These are phyloP conservation scores for Stachybotrys chlorohalonatus DNA, from an alignment of 2,329 filamentous ascomycete species.

Conservation along the genomic window DNA sequence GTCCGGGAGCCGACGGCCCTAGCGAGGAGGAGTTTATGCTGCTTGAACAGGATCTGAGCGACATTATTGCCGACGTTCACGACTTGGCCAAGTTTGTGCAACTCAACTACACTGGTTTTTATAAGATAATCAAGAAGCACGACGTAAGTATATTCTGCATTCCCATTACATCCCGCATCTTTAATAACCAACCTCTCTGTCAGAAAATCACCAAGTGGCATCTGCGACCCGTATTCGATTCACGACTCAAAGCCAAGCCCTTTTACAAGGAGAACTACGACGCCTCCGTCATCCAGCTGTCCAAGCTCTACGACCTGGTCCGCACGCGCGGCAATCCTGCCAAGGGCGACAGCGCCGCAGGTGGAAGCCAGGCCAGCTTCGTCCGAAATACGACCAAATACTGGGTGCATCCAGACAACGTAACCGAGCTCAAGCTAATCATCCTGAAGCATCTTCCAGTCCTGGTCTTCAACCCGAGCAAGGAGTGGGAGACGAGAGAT, in stretches of 20 bases:
- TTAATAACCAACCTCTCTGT: not conserved
- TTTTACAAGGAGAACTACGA: slow-evolving; percentile 99
- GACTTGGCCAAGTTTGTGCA: slow-evolving; percentile 97
- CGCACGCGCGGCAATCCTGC: slow-evolving; percentile 86
- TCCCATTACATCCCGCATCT: not conserved
- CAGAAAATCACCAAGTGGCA: slow-evolving; percentile 94
- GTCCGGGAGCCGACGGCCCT: slow-evolving; percentile 48
- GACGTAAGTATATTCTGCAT: slow-evolving; percentile 51
- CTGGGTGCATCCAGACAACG: slow-evolving; percentile 98
- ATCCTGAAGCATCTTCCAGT: slow-evolving; percentile 96
- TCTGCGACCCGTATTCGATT: slow-evolving; percentile 90
- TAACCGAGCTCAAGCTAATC: slow-evolving; percentile 95
- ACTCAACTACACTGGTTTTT: slow-evolving; percentile 97
- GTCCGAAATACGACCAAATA: slow-evolving; percentile 97
- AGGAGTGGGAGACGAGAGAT: slow-evolving; percentile 87
- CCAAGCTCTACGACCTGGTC: slow-evolving; percentile 89
- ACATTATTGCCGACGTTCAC: slow-evolving; percentile 97
- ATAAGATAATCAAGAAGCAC: slow-evolving; percentile 99
- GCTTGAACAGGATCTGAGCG: slow-evolving; percentile 88
- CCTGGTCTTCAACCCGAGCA: slow-evolving; percentile 92
- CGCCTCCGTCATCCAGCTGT: slow-evolving; percentile 87
- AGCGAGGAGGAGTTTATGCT: slow-evolving; percentile 90
- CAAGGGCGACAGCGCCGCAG: slow-evolving; percentile 84
- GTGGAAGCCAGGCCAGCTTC: slow-evolving; percentile 89
- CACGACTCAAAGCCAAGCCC: slow-evolving; percentile 86